A percentile compares a stretch with the other conserved stretches of the same genome.
phyloP scores from a whole-genome alignment of 306 rosid genomes.

The Trifolium subterraneum region DNA sequence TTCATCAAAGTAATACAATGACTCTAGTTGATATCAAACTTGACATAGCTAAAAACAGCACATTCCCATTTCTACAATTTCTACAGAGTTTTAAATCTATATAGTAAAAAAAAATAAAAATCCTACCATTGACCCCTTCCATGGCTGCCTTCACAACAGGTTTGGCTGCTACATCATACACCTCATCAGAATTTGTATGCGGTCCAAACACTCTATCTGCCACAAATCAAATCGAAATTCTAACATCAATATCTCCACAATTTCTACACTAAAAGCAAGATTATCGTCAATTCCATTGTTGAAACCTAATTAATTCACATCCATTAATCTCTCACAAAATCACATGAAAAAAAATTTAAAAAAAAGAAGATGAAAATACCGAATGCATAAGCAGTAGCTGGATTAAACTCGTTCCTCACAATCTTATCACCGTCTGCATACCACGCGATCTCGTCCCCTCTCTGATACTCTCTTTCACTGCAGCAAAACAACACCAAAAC shows the following conservation, averaged over 20 bases:
- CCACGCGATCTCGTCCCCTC: conserved; percentile 95
- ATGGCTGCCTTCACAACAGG: conserved; percentile 95
- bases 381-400: conserved; percentile 87
- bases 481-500: conserved; percentile 47
- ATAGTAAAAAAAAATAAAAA: conserved; percentile 21
- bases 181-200: conserved; percentile 72
- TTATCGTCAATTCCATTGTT: conserved; percentile 1
- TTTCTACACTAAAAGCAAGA: conserved; percentile 31
- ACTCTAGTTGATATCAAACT: neutral
- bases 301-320: conserved; percentile 11
- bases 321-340: conserved; percentile 26
- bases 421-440: conserved; percentile 92
- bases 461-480: conserved; percentile 95
- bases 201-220: conserved; percentile 97
- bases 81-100: conserved; percentile 18
- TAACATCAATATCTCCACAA: conserved; percentile 21
- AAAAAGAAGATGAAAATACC: conserved; percentile 54
- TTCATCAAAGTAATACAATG: conserved; percentile 32
- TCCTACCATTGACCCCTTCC: conserved; percentile 96
- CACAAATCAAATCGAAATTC: conserved; percentile 48
- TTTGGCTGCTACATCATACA: conserved; percentile 92
- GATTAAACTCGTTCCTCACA: conserved; percentile 86
- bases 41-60: conserved; percentile 12
- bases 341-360: neutral
- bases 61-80: conserved; percentile 32